Percentiles rank a stretch among this genome's conserved stretches.
Conservation (phyloP, 805 yeast genomes). For the Brettanomyces nanus region DNA sequence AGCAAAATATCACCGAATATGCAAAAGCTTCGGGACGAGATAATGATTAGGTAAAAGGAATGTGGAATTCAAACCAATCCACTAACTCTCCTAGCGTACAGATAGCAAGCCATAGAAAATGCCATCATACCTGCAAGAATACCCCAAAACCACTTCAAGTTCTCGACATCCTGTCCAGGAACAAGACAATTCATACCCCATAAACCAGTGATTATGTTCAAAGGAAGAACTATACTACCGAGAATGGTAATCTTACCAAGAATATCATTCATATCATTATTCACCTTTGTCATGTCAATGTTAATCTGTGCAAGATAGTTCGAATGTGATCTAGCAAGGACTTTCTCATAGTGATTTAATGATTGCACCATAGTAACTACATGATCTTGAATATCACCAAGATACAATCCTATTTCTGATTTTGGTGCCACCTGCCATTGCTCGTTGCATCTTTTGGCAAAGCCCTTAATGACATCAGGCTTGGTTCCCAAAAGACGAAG, state of each 20-base stretch:
- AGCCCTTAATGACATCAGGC: conserved; percentile 96
- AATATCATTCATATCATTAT: conserved; percentile 95
- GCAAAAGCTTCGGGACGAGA: no score
- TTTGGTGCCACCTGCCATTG: conserved; percentile 73
- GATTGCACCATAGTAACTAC: conserved; percentile 96
- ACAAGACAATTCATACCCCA: conserved; percentile 99
- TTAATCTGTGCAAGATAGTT: conserved; percentile 95
- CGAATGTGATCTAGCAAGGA: conserved; percentile 90
- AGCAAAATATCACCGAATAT: no score
- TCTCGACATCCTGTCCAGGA: conserved; percentile 77
- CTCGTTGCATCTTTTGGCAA: conserved; percentile 84
- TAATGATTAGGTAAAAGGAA: no score
- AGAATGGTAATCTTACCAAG: conserved; percentile 86
- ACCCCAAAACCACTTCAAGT: conserved; percentile 58
- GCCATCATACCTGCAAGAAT: conserved; percentile 38
- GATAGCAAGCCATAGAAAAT: conserved; percentile 39
- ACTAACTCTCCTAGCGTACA: conserved; percentile 37
- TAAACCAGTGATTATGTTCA: conserved; percentile 90
- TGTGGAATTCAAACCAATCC: conserved; percentile 21
- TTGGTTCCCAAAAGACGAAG: conserved; percentile 79
- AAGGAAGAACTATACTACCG: conserved; percentile 92
- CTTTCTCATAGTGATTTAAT: conserved; percentile 87
- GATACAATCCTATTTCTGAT: conserved; percentile 85
- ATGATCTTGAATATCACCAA: conserved; percentile 97
- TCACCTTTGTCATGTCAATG: conserved; percentile 95